phyloP scores from a whole-genome alignment of 1,284 basidiomycete genomes.

The Ceratobasidium sp. region DNA sequence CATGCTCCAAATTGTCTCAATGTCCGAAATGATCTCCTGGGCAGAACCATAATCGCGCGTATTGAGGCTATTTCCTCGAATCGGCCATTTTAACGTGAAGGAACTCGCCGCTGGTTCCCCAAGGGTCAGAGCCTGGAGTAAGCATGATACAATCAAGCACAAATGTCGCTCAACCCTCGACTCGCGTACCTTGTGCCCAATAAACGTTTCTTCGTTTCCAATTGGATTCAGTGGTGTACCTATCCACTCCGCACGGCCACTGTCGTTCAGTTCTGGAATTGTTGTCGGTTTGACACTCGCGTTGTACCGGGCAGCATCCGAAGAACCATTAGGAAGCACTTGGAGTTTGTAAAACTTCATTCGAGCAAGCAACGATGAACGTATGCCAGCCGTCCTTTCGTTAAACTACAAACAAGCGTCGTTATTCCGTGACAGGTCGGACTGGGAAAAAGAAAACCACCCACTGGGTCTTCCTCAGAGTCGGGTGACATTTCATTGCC shows the following conservation, averaged over 20 bases:
- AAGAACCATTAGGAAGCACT: conserved; percentile 41
- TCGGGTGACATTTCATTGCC: conserved; percentile 17
- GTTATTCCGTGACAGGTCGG: conserved; percentile 18
- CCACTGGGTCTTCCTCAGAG: conserved; percentile 39
- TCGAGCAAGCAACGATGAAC: conserved; percentile 38
- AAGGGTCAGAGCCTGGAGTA: conserved; percentile 68
- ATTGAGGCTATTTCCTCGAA: conserved; percentile 78
- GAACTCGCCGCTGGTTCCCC: conserved; percentile 68
- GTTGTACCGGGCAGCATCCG: conserved; percentile 49
- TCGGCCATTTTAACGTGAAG: conserved; percentile 78
- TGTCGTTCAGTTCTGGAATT: conserved; percentile 81
- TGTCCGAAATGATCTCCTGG: conserved; percentile 74
- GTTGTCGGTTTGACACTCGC: conserved; percentile 65
- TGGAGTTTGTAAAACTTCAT: conserved; percentile 43
- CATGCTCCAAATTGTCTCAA: conserved; percentile 70
- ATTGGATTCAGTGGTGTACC: conserved; percentile 53
- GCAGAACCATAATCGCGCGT: conserved; percentile 67
- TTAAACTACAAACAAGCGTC: conserved; percentile 22
- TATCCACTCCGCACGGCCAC: conserved; percentile 82
- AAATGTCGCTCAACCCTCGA: conserved; percentile 16
- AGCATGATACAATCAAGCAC: conserved; percentile 27
- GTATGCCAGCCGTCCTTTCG: conserved; percentile 40
- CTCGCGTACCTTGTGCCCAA: conserved; percentile 73
- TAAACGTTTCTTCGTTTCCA: conserved; percentile 54
- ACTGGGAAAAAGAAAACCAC: not conserved